Base-by-base conservation (phyloP, 1,284 basidiomycete genomes). In the Pseudozyma tsukubaensis region DNA sequence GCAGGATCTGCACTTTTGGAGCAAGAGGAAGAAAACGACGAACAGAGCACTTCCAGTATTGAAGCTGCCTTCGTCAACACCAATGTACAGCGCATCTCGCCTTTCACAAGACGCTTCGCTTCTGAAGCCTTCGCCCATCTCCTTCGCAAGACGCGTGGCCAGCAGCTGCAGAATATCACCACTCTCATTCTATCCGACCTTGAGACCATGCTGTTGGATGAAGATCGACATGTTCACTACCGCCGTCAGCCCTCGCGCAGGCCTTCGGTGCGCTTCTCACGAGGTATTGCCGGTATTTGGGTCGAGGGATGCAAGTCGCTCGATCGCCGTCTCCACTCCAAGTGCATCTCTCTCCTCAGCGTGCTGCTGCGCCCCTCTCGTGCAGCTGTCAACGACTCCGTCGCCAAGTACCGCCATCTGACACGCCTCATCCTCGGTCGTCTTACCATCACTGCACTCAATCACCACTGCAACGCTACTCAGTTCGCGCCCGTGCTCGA, bases 81-180 rank as follows among this genome's bases (percentile, higher is more conserved):
- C 57, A 60, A 72, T 16, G 11, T 59, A 9, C 62, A 57, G 19
- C 72, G 71, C 40, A 66, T 77, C 53, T 71, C 77, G 29, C 54
- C 77, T 13, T 81, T 83, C 47, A 80, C 78, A 10, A 67, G 80
- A 14, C 77, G 83, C 29, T 84, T 84, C 45, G 81, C 80, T 4
- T 72, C 81, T 0, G 83, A 84, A 57, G 82, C 83, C 0, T 75
- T 84, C 29, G 81, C 82, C 1, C 80, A 83, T 47, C 76, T 84
- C 14, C 61, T 83, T 6, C 79, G 83, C 52, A 83, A 79, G 62
- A 78, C 79, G 13, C 66, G 78, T 10, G 63, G 54, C 12, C 49
- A 44, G 3, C 77, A 82, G 47, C 67, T 84, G 21, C 55, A 60
- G 24, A 63, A 59, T 24, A 66, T 83, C 24, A 64, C 68, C 11